These are phyloP conservation scores for Botrytis cinerea DNA, from an alignment of 2,329 filamentous ascomycete species.

Conservation along the genomic window DNA sequence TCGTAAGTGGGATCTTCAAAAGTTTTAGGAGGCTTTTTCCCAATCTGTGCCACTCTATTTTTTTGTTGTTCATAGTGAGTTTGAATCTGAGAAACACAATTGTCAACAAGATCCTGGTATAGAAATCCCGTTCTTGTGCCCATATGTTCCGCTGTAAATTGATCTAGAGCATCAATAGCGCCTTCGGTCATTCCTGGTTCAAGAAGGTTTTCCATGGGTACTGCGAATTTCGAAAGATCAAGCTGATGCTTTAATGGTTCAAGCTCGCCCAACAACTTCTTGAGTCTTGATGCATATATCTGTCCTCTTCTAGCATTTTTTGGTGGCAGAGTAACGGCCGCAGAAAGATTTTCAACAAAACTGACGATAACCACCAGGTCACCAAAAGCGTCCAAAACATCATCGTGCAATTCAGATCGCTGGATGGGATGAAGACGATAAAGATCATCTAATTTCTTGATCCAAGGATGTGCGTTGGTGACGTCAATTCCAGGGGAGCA, in stretches of 20 bases:
- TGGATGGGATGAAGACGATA: conserved; percentile 42
- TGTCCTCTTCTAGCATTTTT: conserved; percentile 46
- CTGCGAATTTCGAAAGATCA: conserved; percentile 46
- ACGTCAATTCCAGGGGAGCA: conserved; percentile 46
- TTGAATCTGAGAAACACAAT: conserved; percentile 44
- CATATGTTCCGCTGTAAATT: conserved; percentile 44
- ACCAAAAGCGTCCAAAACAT: conserved; percentile 43
- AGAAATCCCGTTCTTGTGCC: conserved; percentile 47
- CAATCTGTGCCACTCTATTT: conserved; percentile 30
- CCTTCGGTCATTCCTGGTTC: conserved; percentile 45
- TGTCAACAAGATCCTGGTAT: conserved; percentile 48
- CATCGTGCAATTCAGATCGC: conserved; percentile 42
- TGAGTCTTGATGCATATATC: conserved; percentile 42
- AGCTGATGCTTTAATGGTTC: conserved; percentile 44
- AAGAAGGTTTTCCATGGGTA: conserved; percentile 48
- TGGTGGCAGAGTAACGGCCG: conserved; percentile 43
- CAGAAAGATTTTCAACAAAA: conserved; percentile 47
- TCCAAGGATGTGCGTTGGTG: conserved; percentile 44
- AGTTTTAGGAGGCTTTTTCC: not conserved
- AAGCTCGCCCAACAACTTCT: conserved; percentile 45
- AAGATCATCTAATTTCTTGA: conserved; percentile 46
- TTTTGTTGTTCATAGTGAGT: conserved; percentile 37
- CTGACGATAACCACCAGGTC: conserved; percentile 45
- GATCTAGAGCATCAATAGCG: conserved; percentile 42
- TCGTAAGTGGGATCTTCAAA: conserved; percentile 28